Evolutionary conservation across 495 filamentous ascomycete genomes (phyloP).

Genomic region (Terfezia boudieri): DNA sequence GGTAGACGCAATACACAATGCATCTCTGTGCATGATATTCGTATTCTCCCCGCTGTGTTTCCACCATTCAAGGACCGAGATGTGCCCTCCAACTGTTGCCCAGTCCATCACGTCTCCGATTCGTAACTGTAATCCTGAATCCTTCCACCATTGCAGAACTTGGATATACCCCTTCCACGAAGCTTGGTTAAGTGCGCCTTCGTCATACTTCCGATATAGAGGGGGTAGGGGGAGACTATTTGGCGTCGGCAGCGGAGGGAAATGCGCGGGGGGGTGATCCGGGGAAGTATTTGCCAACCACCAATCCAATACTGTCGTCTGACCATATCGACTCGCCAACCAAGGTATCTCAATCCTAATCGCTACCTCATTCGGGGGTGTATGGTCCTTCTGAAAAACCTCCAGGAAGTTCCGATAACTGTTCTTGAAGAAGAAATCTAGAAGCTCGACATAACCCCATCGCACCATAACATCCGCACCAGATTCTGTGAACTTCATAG

Average conservation of each 20-base stretch:
- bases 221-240: conserved; percentile 25
- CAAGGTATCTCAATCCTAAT: conserved; percentile 13
- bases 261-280: conserved; percentile 20
- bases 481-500: conserved; percentile 52
- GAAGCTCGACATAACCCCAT: conserved; percentile 56
- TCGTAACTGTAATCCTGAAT: conserved; percentile 53
- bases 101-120: conserved; percentile 74
- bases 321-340: conserved; percentile 50
- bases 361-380: conserved; percentile 59
- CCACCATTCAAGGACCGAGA: conserved; percentile 85
- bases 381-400: conserved; percentile 55
- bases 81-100: conserved; percentile 57
- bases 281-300: conserved; percentile 29
- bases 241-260: conserved; percentile 40
- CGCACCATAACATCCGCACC: conserved; percentile 79
- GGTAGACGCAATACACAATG: conserved; percentile 54
- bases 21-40: conserved; percentile 9
- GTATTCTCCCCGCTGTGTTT: conserved; percentile 29
- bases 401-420: conserved; percentile 58
- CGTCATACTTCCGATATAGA: conserved; percentile 27
- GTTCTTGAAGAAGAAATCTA: conserved; percentile 57
- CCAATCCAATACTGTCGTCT: conserved; percentile 66
- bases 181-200: conserved; percentile 69
- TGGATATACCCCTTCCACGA: conserved; percentile 61
- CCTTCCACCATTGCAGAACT: conserved; percentile 79